Evolutionary conservation across 2,329 filamentous ascomycete genomes (phyloP).

Genomic region (Epichloe aotearoae): DNA sequence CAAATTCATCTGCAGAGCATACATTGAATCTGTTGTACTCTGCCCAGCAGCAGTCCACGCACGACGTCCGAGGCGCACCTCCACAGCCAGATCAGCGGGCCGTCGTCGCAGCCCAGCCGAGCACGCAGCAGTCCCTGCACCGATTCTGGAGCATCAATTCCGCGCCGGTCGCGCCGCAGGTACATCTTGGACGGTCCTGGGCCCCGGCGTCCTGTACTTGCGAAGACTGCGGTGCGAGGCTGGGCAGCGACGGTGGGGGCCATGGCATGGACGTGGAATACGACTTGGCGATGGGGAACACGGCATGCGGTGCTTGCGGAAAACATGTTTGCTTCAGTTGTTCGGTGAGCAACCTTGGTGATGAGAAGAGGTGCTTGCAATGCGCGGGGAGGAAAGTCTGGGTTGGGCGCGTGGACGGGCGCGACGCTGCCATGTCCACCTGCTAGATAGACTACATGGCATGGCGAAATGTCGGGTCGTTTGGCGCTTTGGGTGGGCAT

Average conservation of each 20-base stretch:
- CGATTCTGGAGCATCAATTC: slow-evolving; percentile 46
- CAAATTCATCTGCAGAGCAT: slow-evolving; percentile 28
- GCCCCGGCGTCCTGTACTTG: slow-evolving; percentile 25
- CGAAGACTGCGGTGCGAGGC: slow-evolving; percentile 37
- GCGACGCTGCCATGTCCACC: slow-evolving; percentile 8
- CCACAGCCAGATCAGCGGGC: slow-evolving; percentile 2
- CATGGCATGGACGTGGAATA: slow-evolving; percentile 28
- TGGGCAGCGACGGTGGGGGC: slow-evolving; percentile 12
- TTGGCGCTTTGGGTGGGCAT: background rate
- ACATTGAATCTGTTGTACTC: slow-evolving; percentile 46
- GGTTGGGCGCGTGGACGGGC: slow-evolving; percentile 3
- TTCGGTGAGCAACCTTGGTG: slow-evolving; percentile 43
- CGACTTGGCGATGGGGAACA: slow-evolving; percentile 10
- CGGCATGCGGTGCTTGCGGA: slow-evolving; percentile 35
- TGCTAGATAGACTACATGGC: slow-evolving; percentile 10
- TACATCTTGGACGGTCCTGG: background rate
- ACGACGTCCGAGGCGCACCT: slow-evolving; percentile 10
- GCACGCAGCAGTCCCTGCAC: slow-evolving; percentile 41
- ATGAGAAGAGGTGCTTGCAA: slow-evolving; percentile 36
- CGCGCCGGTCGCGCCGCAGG: slow-evolving; percentile 2
- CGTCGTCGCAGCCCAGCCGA: slow-evolving; percentile 6
- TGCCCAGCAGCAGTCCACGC: slow-evolving; percentile 28
- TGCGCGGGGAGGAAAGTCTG: slow-evolving; percentile 31
- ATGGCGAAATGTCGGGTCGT: background rate
- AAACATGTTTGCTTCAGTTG: slow-evolving; percentile 47